Conservation (phyloP, 495 filamentous ascomycete genomes). For the Tetracladium setigerum region DNA sequence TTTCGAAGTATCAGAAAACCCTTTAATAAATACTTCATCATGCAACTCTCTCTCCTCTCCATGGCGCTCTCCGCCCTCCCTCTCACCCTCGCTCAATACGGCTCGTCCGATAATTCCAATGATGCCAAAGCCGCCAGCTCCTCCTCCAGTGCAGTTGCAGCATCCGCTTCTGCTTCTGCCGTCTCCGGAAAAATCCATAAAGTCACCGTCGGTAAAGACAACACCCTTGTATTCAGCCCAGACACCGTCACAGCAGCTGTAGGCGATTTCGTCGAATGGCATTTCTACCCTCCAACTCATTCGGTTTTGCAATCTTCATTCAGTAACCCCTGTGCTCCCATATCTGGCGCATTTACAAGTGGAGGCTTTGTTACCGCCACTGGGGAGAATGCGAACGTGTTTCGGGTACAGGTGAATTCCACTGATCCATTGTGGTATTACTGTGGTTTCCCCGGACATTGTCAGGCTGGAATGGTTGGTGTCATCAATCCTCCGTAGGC, state of each 20-base stretch:
- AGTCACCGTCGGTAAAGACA: conserved; percentile 41
- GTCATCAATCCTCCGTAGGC: conserved; percentile 35
- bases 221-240: conserved; percentile 40
- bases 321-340: conserved; percentile 45
- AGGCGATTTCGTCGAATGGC: conserved; percentile 50
- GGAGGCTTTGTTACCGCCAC: conserved; percentile 34
- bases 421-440: conserved; percentile 55
- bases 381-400: conserved; percentile 33
- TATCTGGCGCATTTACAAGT: conserved; percentile 37
- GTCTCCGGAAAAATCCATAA: conserved; percentile 34
- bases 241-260: conserved; percentile 40
- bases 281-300: conserved; percentile 57
- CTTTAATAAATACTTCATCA: no score
- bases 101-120: not conserved
- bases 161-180: not conserved
- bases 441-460: conserved; percentile 41
- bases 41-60: no score
- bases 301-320: conserved; percentile 54
- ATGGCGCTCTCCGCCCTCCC: not conserved
- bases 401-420: conserved; percentile 48
- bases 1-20: no score
- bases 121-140: not conserved
- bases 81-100: conserved; percentile 3
- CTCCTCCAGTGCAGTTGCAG: not conserved
- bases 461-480: conserved; percentile 44